Evolutionary conservation across 164 flowering plant species (phyloP).

Genomic region (Magnolia sinica): DNA sequence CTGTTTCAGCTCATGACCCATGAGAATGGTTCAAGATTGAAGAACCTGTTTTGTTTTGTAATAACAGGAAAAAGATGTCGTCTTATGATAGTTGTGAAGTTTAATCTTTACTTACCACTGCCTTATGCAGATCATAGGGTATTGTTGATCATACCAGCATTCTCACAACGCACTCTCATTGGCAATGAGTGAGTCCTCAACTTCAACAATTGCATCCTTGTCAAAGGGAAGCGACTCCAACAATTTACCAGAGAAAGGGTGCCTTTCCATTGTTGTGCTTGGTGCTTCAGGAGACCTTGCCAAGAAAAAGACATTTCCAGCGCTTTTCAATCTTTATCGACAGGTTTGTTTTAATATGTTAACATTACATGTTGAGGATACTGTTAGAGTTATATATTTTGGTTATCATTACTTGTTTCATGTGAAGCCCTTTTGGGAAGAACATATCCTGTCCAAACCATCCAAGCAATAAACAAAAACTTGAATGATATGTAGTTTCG

Average conservation of each 20-base stretch:
- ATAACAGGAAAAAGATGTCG: not conserved
- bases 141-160: not conserved
- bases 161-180: not conserved
- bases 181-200: not conserved
- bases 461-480: not conserved
- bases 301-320: conserved; percentile 98
- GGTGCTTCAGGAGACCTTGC: conserved; percentile 99
- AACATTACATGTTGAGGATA: not conserved
- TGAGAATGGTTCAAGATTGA: not conserved
- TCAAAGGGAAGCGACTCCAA: conserved; percentile 6
- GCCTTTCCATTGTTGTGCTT: conserved; percentile 80
- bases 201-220: not conserved
- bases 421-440: not conserved
- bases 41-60: not conserved
- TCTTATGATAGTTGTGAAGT: not conserved
- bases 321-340: conserved; percentile 81
- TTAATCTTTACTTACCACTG: not conserved
- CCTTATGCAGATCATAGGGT: conserved; percentile 2
- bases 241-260: conserved; percentile 56
- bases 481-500: too few species aligned
- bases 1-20: not conserved
- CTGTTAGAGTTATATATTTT: not conserved
- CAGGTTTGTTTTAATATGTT: conserved; percentile 45
- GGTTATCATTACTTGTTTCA: not conserved
- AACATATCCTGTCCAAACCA: not conserved